A percentile compares a stretch with the other conserved stretches of the same genome.
Conservation (phyloP, 805 yeast genomes). For the Blastobotrys mokoenaii region DNA sequence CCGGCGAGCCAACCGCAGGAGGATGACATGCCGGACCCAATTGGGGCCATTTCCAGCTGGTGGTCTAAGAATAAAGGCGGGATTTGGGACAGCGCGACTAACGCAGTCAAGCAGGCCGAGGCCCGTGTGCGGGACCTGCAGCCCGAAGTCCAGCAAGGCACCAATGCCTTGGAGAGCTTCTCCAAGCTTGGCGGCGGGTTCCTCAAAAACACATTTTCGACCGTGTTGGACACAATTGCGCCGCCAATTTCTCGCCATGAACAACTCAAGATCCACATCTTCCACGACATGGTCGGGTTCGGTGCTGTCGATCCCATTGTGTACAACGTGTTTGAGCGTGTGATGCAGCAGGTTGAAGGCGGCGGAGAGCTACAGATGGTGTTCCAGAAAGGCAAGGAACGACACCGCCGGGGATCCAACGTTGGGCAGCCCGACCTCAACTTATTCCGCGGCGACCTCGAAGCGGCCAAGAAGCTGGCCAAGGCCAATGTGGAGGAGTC, state of each 20-base stretch:
- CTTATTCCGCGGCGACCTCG: constrained; percentile 63
- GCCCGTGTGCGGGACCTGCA: constrained; percentile 32
- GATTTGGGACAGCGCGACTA: constrained; percentile 30
- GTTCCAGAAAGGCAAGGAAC: constrained; percentile 38
- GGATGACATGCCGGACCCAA: constrained; percentile 22
- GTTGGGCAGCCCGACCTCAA: constrained; percentile 43
- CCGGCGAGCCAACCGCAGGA: background rate
- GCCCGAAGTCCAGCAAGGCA: constrained; percentile 24
- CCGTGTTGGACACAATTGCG: constrained; percentile 35
- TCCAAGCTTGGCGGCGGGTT: constrained; percentile 7
- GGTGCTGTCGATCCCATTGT: constrained; percentile 41
- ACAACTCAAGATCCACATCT: constrained; percentile 35
- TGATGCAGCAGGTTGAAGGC: constrained; percentile 65
- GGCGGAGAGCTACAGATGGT: constrained; percentile 49
- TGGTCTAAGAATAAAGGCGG: constrained; percentile 32
- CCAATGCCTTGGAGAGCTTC: constrained; percentile 14
- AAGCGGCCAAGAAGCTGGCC: constrained; percentile 83
- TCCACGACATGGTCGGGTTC: constrained; percentile 39
- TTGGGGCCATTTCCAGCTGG: constrained; percentile 28
- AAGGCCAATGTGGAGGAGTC: constrained; percentile 77
- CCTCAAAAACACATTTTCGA: constrained; percentile 27
- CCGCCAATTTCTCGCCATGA: constrained; percentile 38
- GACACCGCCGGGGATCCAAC: constrained; percentile 29
- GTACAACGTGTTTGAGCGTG: constrained; percentile 43
- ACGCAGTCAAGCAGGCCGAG: constrained; percentile 36